Conservation (phyloP, 192 early-diverging fungal genomes). For the Lunasporangiospora selenospora region DNA sequence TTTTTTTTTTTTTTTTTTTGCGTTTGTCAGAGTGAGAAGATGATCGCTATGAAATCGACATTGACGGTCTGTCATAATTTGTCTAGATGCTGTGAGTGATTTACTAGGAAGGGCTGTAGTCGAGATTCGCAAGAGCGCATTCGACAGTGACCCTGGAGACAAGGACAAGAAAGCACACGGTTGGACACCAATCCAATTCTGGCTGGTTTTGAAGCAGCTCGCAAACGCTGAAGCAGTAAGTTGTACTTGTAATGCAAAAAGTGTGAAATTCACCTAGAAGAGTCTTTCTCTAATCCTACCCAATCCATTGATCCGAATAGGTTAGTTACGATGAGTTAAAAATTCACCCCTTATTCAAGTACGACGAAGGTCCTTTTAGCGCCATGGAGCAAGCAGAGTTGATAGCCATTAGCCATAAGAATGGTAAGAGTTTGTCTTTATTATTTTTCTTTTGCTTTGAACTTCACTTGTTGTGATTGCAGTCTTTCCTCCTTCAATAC, state of each 20-base stretch:
- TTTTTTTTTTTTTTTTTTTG: neutral
- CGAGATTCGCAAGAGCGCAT: conserved; percentile 89
- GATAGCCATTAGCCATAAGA: conserved; percentile 77
- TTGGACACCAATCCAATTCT: conserved; percentile 94
- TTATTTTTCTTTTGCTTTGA: neutral
- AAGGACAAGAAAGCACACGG: conserved; percentile 38
- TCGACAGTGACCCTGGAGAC: conserved; percentile 65
- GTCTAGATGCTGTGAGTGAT: conserved; percentile 78
- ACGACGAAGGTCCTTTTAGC: conserved; percentile 79
- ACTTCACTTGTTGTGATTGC: too few relatives aligned
- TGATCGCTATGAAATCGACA: neutral
- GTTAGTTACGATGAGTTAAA: conserved; percentile 87
- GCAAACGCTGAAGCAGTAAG: conserved; percentile 60
- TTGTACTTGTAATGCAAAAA: too few relatives aligned
- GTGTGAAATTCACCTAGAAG: neutral
- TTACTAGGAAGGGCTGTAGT: conserved; percentile 80
- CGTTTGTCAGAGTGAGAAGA: neutral
- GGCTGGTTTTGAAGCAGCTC: conserved; percentile 81
- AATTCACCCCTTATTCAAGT: conserved; percentile 83
- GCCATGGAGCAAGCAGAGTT: conserved; percentile 92
- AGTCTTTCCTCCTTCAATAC: neutral
- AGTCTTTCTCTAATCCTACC: neutral
- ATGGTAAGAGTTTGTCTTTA: conserved; percentile 72
- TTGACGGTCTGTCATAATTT: conserved; percentile 5
- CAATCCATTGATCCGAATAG: conserved; percentile 5